A percentile compares a stretch with the other conserved stretches of the same genome.
phyloP scores from a whole-genome alignment of 108 stramenopile genomes.

The Aurantiochytrium sp. region DNA sequence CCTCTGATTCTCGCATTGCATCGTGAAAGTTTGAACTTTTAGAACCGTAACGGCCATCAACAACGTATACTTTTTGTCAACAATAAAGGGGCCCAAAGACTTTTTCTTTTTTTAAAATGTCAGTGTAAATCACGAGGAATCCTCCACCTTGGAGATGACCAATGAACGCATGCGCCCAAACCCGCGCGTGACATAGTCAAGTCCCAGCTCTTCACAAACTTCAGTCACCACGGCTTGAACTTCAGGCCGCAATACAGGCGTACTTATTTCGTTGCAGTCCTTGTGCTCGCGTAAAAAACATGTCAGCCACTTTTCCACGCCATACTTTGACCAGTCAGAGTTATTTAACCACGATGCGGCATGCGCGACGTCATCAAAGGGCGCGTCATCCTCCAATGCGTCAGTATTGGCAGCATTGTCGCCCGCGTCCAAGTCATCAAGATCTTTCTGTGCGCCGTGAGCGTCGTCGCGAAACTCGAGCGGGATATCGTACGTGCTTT shows the following conservation, averaged over 20 bases:
- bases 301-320: not conserved
- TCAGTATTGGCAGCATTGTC: not conserved
- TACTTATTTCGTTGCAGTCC: not conserved
- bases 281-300: not conserved
- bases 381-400: too few species aligned
- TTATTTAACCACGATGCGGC: not conserved
- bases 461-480: not conserved
- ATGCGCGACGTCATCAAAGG: not conserved
- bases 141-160: not conserved
- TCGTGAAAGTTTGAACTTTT: too few species aligned
- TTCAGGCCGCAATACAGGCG: not conserved
- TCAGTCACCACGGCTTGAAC: not conserved
- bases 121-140: not conserved
- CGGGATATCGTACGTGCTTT: conserved; percentile 16
- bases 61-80: too few species aligned
- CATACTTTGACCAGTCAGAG: not conserved
- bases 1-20: too few species aligned
- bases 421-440: not conserved
- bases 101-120: too few species aligned
- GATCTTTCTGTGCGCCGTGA: not conserved
- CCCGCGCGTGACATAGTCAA: not conserved
- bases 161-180: not conserved
- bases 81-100: too few species aligned
- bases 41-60: too few species aligned
- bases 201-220: not conserved